Evolutionary conservation across 306 rosid species (phyloP), one percentile per base, ranked within the genome.

Genomic region (Prunus mongolica): DNA sequence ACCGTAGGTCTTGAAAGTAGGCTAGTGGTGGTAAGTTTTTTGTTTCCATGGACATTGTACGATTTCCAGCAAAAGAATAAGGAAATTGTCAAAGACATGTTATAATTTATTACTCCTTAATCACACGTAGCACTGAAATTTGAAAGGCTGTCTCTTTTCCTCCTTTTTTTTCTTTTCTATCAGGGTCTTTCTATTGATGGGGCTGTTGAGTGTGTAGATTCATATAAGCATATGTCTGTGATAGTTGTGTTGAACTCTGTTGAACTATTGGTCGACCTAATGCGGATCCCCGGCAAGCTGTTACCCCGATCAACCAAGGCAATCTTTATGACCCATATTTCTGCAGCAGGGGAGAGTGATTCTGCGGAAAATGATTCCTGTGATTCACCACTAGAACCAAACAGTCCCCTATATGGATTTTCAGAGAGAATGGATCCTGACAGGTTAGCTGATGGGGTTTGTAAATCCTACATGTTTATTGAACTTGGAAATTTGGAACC

Each of bases 301-400:
- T 70, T 92, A 74, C 96, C 93, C 44, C 87, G 83, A 62, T 85
- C 99, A 78, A 88, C 98, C 73, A 93, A 89, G 82, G 91, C 97
- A 75, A 86, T 96, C 80, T 87, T 88, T 69, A 89, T 96, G 99
- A 87, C 90, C 63, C 99, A 92, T 87, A 78, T 96, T 79, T 88
- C 97, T 12, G 91, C 92, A 12, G 99, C 93, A n/a, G 99, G 97
- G 74, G 99, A 96, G 85, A 96, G 99, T 78, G 99, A 96, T 87
- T 92, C 98, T 65, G 99, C 99, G 7, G 99, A 96, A 86, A 92
- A 96, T 65, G 99, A 96, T 73, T 96, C 99, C n/a, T 96, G 99
- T 82, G 99, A 96, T 84, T 96, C 99, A 7, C 98, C 99, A 9
- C 78, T 96, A 62, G 99, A 96, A 81, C 99, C 99, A n/a, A 96